Percentiles rank a stretch among this genome's conserved stretches.
phyloP scores from a whole-genome alignment of 352 stramenopile genomes.

The Globisporangium okanoganense region DNA sequence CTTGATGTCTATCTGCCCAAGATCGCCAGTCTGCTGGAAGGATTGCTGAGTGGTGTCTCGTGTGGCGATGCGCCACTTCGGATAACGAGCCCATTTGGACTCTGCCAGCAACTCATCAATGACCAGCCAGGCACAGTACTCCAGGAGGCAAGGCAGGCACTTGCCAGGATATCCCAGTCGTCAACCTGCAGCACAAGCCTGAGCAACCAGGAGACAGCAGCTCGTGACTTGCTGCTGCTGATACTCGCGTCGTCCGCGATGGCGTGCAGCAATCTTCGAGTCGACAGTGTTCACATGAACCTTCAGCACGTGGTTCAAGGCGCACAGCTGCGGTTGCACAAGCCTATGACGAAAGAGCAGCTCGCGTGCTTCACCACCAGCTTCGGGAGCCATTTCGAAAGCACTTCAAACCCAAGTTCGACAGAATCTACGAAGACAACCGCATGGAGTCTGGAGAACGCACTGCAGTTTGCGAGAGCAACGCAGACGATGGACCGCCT shows the following conservation, averaged over 20 bases:
- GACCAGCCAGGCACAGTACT: neutral
- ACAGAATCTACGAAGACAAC: neutral
- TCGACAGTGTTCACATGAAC: slow-evolving; percentile 22
- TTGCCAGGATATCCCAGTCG: neutral
- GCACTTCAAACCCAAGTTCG: neutral
- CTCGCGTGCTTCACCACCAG: neutral
- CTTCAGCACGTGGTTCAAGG: slow-evolving; percentile 13
- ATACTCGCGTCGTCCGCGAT: slow-evolving; percentile 23
- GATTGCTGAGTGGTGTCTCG: neutral
- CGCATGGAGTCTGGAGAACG: neutral
- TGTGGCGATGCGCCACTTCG: neutral
- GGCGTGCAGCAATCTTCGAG: slow-evolving; percentile 17
- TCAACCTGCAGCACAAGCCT: neutral
- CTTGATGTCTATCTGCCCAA: neutral
- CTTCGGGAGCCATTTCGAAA: neutral
- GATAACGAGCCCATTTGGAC: neutral
- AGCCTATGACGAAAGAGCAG: neutral
- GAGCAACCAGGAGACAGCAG: neutral
- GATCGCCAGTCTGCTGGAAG: neutral
- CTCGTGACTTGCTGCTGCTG: slow-evolving; percentile 14
- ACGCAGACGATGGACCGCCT: slow-evolving; percentile 4
- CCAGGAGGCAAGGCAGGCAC: neutral
- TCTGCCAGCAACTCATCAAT: neutral
- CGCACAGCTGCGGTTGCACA: neutral
- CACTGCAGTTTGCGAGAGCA: slow-evolving; percentile 4